phyloP scores from a whole-genome alignment of 139 green algal species.

The Axilococcus clingmanii region DNA sequence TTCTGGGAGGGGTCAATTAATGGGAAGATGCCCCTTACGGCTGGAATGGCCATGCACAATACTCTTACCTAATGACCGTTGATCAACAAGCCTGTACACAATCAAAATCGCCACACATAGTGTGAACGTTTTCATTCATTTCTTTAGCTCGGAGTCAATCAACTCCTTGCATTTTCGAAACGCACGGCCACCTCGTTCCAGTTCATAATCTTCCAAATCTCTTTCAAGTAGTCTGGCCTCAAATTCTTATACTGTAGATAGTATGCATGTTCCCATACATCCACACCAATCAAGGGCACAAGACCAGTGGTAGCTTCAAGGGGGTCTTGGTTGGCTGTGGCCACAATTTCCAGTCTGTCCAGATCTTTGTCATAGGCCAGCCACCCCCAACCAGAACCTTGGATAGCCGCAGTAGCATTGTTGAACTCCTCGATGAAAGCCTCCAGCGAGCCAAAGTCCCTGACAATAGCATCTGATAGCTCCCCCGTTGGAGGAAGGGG shows the following conservation, averaged over 20 bases:
- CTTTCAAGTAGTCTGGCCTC: conserved; percentile 91
- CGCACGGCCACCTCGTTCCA: conserved; percentile 81
- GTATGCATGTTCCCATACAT: conserved; percentile 86
- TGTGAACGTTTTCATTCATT: no score
- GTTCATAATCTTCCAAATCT: conserved; percentile 95
- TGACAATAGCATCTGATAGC: conserved; percentile 66
- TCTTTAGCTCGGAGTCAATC: no score
- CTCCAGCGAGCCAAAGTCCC: conserved; percentile 81
- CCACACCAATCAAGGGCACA: conserved; percentile 81
- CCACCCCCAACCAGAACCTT: conserved; percentile 95
- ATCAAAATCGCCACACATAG: no score
- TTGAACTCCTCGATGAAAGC: conserved; percentile 65
- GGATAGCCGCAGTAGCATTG: conserved; percentile 63
- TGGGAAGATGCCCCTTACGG: no score
- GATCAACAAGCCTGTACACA: no score
- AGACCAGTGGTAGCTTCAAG: conserved; percentile 38
- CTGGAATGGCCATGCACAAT: no score
- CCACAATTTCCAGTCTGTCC: conserved; percentile 57
- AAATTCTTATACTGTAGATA: conserved; percentile 90
- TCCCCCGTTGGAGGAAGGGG: conserved; percentile 23
- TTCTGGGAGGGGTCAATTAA: no score
- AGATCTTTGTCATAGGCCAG: conserved; percentile 71
- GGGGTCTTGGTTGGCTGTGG: conserved; percentile 86
- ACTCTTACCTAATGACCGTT: no score
- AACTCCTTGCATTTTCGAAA: conserved; percentile 51